Base-by-base conservation (phyloP, 2,329 filamentous ascomycete species). In the Bimuria novae-zelandiae region DNA sequence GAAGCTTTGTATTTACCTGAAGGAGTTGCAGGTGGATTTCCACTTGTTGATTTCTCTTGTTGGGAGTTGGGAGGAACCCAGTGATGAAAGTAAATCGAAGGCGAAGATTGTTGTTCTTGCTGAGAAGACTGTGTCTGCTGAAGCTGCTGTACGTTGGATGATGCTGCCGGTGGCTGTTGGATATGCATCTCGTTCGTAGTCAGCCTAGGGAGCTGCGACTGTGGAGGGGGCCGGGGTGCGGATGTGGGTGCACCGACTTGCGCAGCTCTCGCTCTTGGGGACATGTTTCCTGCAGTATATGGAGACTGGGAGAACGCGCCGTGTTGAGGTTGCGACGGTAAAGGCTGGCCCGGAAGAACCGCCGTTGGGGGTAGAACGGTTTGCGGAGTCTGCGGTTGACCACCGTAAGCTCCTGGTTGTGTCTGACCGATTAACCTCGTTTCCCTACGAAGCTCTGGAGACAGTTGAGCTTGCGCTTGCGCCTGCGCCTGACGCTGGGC, bases 51-150 rank as follows among this genome's bases (percentile, higher is more conserved):
- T 50, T 74, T 71, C 49, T 79, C 81, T 59, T 80, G 79, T 73
- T 89, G 82, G 57, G 85, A 83, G 19, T 81, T 83, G 12, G 92
- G 92, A 40, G 92, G 92, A 54, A 93, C 89, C 91, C 92, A 96
- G 70, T 96, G 90, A 69, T 96, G 90, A 71, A 96, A 96, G 73
- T 90, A 94, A 42, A 96, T 89, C 19, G 87, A 89, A 0, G 88
- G 86, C 35, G 89, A 90, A 16, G 85, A 82, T 58, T 87, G 80
- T 39, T 84, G 75, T 63, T 86, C 75, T 63, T 86, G 84, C 54
- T 82, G 81, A 40, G 79, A 75, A 7, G 78, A 75, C 49, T 84
- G 81, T 33, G 76, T 73, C 51, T 75, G 74, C 51, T 78, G 76
- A 35, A 76, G 56, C 42, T 76, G 76, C 54, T 79, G 77, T 54